Base-by-base conservation (phyloP, 163 green algal genomes). In the Chlorella variabilis region DNA sequence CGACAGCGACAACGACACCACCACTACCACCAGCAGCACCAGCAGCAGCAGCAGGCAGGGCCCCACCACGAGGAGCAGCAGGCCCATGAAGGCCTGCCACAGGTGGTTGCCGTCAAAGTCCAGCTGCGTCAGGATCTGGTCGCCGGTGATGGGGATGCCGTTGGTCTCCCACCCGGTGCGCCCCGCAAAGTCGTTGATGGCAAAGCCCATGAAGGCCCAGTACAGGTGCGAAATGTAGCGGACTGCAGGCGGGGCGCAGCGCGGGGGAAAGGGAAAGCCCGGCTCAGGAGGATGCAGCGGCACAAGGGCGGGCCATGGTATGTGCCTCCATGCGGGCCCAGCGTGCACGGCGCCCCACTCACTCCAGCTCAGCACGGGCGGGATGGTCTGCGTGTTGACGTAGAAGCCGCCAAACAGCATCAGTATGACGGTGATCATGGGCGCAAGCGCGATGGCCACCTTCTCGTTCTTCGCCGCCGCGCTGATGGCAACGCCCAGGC, bases 391-490 rank as follows among this genome's bases (percentile, higher is more conserved):
- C 13, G n/a, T 27, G 49, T 77, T 71, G 4, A 70, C 36, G 20
- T 83, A 83, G 39, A 83, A 83, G 27, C 77, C 77, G 9, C 77
- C 77, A 42, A 87, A 83, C 13, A 87, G 77, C 29, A 87, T 85
- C 27, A 87, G 69, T 21, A 86, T 67, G 25, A 86, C 74, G 4
- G 81, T 86, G 25, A 67, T 33, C 13, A 69, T 70, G 11, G 84
- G 84, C 0, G 84, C 84, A 31, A 88, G 13, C 31, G 83, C 81
- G 20, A 84, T 49, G 3, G 84, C 84, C 18, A 83, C 20, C 71
- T 88, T 88, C 39, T 88, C 84, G 78, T 83, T 80, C 51, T 70
- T 69, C 34, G 27, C 17, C 34, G 56, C 33, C 3, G 70, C 33
- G 33, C n/a, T 39, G 33, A 88, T 67, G 20, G 82, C 83, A 15